Conservation (phyloP, 306 rosid species). For the Malus asiatica region DNA sequence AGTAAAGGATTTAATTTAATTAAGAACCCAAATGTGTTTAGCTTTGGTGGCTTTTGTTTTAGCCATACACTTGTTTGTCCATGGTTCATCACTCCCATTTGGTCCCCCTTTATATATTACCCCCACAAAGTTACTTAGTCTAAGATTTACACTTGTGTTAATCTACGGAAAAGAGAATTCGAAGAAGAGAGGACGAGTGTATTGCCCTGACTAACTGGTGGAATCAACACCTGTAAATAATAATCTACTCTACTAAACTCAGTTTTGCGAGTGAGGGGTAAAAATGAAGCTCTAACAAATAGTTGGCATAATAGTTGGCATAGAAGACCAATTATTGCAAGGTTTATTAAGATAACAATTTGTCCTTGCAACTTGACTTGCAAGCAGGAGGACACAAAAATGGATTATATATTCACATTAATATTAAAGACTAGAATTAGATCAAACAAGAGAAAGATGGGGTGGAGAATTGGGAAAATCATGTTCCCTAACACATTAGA, state of each 20-base stretch:
- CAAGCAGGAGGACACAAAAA: neutral
- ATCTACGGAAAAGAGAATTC: too few species aligned
- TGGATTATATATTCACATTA: neutral
- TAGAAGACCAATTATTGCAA: neutral
- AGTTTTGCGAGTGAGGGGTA: neutral
- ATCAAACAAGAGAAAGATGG: neutral
- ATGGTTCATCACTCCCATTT: conserved; percentile 9
- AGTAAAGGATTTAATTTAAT: conserved; percentile 3
- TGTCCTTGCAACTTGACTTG: neutral
- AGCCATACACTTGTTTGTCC: conserved; percentile 43
- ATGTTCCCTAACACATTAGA: conserved; percentile 12
- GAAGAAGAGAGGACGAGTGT: too few species aligned
- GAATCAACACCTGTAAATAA: too few species aligned
- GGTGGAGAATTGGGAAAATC: neutral
- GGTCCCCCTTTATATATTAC: conserved; percentile 2
- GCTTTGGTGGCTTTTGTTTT: conserved; percentile 36
- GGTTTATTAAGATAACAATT: neutral
- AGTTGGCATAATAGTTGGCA: neutral
- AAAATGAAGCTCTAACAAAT: neutral
- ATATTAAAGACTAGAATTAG: conserved; percentile 1
- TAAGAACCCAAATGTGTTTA: conserved; percentile 14
- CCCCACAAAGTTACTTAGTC: neutral
- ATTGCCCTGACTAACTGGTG: too few species aligned
- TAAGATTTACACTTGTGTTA: neutral
- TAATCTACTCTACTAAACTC: neutral